These are phyloP conservation scores for Gentiana macrophylla DNA, from an alignment of 257 asterid species.

Conservation along the genomic window DNA sequence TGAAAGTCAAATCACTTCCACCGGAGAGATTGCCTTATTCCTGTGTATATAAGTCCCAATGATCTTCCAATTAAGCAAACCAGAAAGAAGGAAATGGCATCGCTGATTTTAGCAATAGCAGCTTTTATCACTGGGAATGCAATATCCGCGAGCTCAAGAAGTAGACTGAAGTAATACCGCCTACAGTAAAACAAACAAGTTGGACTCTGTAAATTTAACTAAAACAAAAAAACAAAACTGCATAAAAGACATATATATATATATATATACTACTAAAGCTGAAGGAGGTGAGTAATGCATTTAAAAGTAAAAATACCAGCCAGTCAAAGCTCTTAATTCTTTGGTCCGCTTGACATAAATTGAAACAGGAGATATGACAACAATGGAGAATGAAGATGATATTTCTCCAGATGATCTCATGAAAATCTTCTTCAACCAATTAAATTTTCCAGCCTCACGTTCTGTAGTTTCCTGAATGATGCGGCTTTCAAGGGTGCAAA, in stretches of 20 bases:
- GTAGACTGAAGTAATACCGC: conserved; percentile 79
- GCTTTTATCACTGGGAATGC: conserved; percentile 61
- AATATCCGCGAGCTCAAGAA: conserved; percentile 76
- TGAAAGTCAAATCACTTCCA: conserved; percentile 42
- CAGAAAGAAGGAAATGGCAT: conserved; percentile 82
- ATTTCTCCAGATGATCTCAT: conserved; percentile 30
- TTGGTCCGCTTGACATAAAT: conserved; percentile 80
- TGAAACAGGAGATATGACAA: conserved; percentile 43
- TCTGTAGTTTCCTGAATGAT: conserved; percentile 29
- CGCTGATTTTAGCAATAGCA: conserved; percentile 50
- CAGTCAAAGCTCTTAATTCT: conserved; percentile 78
- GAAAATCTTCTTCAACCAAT: conserved; percentile 70
- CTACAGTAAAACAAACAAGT: conserved; percentile 25
- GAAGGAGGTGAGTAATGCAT: background rate
- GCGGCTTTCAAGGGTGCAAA: conserved; percentile 49
- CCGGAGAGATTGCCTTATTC: conserved; percentile 78
- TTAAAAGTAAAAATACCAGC: conserved; percentile 47
- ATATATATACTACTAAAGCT: background rate
- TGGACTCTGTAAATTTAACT: no score
- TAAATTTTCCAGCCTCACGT: conserved; percentile 28
- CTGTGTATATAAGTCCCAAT: conserved; percentile 83
- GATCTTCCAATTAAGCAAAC: conserved; percentile 86
- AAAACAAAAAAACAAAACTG: no score
- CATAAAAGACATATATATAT: no score
- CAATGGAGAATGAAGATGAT: conserved; percentile 30